Percentiles rank a stretch among this genome's conserved stretches.
Conservation (phyloP, 2,329 filamentous ascomycete species). For the Exophiala sideris region DNA sequence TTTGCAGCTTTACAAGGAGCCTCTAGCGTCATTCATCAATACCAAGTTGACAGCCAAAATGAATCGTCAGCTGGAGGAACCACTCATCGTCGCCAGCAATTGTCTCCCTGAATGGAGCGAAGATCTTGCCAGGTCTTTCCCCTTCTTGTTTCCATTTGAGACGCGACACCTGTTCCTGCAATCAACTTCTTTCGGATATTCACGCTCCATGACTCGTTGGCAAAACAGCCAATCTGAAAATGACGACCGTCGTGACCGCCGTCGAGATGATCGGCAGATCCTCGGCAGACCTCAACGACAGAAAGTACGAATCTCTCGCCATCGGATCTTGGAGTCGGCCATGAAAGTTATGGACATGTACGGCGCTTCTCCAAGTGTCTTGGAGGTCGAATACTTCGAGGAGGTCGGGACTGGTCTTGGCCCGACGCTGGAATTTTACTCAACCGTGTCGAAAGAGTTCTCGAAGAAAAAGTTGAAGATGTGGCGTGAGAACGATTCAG, state of each 20-base stretch:
- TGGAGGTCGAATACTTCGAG: conserved; percentile 98
- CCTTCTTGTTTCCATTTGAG: conserved; percentile 97
- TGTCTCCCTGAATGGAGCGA: conserved; percentile 95
- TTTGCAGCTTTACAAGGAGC: conserved; percentile 69
- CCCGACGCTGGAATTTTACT: conserved; percentile 96
- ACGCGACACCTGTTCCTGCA: conserved; percentile 94
- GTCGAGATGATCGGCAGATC: conserved; percentile 84
- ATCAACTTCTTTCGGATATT: conserved; percentile 97
- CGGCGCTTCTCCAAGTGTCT: conserved; percentile 88
- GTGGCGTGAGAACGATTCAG: conserved; percentile 84
- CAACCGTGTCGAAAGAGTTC: conserved; percentile 93
- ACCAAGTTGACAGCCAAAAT: conserved; percentile 97
- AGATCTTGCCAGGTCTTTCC: conserved; percentile 86
- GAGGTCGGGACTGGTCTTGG: conserved; percentile 95
- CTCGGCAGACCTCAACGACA: conserved; percentile 88
- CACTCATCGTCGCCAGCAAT: conserved; percentile 92
- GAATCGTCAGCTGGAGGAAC: conserved; percentile 94
- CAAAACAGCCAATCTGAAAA: conserved; percentile 83
- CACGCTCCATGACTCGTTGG: conserved; percentile 95
- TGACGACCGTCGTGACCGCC: conserved; percentile 75
- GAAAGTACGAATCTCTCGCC: conserved; percentile 93
- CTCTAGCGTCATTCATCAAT: conserved; percentile 92
- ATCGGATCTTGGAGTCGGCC: conserved; percentile 93
- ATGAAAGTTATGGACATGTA: conserved; percentile 99
- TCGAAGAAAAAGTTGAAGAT: conserved; percentile 95